These are phyloP conservation scores for Cladosporium cucumerinum DNA, from an alignment of 2,329 filamentous ascomycete species.

Conservation along the genomic window DNA sequence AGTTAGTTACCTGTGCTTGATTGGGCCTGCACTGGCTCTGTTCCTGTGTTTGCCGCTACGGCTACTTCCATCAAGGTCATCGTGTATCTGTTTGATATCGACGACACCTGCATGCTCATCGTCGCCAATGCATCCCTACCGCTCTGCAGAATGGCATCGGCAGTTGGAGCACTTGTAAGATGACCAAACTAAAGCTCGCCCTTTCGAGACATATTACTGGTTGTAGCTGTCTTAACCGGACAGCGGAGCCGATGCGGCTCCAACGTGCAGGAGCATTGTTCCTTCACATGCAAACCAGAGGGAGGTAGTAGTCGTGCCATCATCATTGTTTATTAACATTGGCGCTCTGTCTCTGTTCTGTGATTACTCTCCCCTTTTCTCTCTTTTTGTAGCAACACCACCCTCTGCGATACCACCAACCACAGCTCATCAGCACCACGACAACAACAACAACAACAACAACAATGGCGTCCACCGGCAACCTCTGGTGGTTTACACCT, in stretches of 20 bases:
- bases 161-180: neutral
- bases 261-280: neutral
- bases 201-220: neutral
- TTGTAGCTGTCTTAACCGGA: slow-evolving; percentile 10
- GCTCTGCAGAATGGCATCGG: neutral
- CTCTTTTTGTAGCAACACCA: neutral
- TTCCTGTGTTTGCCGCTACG: neutral
- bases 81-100: neutral
- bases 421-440: slow-evolving; percentile 4
- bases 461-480: slow-evolving; percentile 27
- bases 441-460: slow-evolving; percentile 14
- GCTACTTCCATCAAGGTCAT: neutral
- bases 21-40: too few relatives aligned
- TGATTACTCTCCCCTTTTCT: neutral
- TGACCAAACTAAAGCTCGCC: neutral
- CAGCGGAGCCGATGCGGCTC: slow-evolving; percentile 15
- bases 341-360: neutral
- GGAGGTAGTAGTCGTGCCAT: neutral
- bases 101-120: neutral
- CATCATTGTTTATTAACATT: slow-evolving; percentile 1
- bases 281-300: slow-evolving; percentile 10
- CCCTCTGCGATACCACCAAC: neutral
- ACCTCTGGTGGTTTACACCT: slow-evolving; percentile 32
- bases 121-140: neutral
- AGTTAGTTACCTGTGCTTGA: too few relatives aligned